Conservation (phyloP, 331 rosid genomes). For the Malus hybrid region DNA sequence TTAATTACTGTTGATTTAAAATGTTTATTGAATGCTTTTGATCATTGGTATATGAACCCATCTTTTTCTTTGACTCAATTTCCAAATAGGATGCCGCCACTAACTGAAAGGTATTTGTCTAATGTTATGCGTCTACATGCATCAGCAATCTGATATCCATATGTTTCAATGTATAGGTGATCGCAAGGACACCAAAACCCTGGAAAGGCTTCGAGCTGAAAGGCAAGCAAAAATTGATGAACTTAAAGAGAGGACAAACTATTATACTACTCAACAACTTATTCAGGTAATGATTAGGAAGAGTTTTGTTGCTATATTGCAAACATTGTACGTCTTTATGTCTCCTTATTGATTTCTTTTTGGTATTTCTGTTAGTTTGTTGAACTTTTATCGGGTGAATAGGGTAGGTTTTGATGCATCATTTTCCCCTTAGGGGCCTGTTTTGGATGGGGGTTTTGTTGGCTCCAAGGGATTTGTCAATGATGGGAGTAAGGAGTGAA, state of each 20-base stretch:
- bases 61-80: neutral
- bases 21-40: neutral
- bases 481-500: no score
- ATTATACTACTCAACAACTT: slow-evolving; percentile 92
- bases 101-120: neutral
- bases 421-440: neutral
- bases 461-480: no score
- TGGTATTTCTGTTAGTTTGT: neutral
- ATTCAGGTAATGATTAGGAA: slow-evolving; percentile 68
- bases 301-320: neutral
- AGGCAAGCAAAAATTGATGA: slow-evolving; percentile 91
- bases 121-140: neutral
- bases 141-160: slow-evolving; percentile 4
- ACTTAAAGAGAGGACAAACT: slow-evolving; percentile 94
- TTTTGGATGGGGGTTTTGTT: no score
- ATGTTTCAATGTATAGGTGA: slow-evolving; percentile 42
- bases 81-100: neutral
- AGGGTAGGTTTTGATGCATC: neutral
- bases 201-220: slow-evolving; percentile 83
- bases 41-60: no score
- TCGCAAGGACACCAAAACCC: slow-evolving; percentile 71
- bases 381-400: neutral
- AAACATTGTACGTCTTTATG: neutral
- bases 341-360: neutral
- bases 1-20: neutral